These are phyloP conservation scores for Mortierella polycephala DNA, from an alignment of 371 early-diverging fungal species.

Conservation along the genomic window DNA sequence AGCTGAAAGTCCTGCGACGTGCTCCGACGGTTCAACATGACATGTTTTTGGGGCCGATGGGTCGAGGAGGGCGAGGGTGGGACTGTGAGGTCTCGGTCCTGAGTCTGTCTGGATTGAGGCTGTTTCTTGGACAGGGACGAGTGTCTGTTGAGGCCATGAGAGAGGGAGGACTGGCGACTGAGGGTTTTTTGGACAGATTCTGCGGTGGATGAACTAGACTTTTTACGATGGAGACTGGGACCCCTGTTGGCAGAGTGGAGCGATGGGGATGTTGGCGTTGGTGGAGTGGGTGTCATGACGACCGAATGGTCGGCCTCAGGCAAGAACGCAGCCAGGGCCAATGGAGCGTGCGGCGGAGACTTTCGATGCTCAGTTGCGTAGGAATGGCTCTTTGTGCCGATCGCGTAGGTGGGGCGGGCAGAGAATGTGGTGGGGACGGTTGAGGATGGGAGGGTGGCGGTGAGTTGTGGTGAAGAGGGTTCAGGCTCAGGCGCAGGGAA, in stretches of 20 bases:
- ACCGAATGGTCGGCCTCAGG: conserved; percentile 17
- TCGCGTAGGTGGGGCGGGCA: conserved; percentile 31
- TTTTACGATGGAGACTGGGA: conserved; percentile 21
- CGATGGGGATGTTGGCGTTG: conserved; percentile 16
- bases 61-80: conserved; percentile 47
- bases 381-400: conserved; percentile 45
- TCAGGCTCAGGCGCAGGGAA: conserved; percentile 16
- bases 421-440: conserved; percentile 29
- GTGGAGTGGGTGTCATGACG: neutral
- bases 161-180: conserved; percentile 29
- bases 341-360: conserved; percentile 7
- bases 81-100: conserved; percentile 23
- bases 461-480: conserved; percentile 24
- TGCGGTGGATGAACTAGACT: conserved; percentile 3
- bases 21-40: conserved; percentile 49
- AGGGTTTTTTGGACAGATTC: neutral
- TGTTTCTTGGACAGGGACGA: conserved; percentile 38
- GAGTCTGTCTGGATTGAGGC: conserved; percentile 12
- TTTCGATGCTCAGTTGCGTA: conserved; percentile 34
- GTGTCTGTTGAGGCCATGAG: conserved; percentile 29
- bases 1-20: conserved; percentile 37
- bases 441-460: conserved; percentile 29
- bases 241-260: conserved; percentile 8
- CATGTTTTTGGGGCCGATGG: conserved; percentile 40
- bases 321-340: conserved; percentile 1